These are phyloP conservation scores for Colletotrichum abscissum DNA, from an alignment of 2,329 filamentous ascomycete species.

Conservation along the genomic window DNA sequence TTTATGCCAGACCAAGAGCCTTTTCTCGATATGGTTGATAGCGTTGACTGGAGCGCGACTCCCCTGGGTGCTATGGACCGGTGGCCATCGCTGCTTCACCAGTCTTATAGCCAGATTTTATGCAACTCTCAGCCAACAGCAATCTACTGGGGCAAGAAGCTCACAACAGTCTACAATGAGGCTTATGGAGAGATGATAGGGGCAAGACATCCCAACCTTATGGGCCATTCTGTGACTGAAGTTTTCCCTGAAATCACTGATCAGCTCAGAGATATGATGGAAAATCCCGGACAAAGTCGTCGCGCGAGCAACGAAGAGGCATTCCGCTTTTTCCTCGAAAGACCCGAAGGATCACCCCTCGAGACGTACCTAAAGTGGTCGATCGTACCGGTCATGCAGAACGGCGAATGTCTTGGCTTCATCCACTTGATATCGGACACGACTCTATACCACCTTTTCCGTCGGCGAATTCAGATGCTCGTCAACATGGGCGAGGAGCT, in stretches of 20 bases:
- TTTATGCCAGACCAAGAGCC: constrained; percentile 50
- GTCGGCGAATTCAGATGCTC: constrained; percentile 61
- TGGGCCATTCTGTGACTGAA: constrained; percentile 69
- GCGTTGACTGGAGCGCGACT: constrained; percentile 59
- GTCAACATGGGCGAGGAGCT: constrained; percentile 59
- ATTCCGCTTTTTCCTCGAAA: constrained; percentile 57
- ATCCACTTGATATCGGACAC: constrained; percentile 60
- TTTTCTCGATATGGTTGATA: constrained; percentile 53
- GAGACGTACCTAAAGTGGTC: constrained; percentile 63
- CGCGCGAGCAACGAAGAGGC: constrained; percentile 53
- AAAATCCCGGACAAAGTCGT: constrained; percentile 43
- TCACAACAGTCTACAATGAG: constrained; percentile 75
- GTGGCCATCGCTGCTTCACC: constrained; percentile 60
- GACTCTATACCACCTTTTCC: constrained; percentile 59
- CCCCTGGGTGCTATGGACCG: constrained; percentile 57
- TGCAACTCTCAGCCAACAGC: constrained; percentile 62
- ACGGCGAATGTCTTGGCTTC: constrained; percentile 56
- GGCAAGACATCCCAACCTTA: constrained; percentile 70
- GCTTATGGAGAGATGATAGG: constrained; percentile 72
- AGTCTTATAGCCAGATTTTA: constrained; percentile 56
- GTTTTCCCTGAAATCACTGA: constrained; percentile 60
- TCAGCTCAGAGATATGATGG: constrained; percentile 59
- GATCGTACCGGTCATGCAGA: constrained; percentile 57
- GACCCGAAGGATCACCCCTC: constrained; percentile 52
- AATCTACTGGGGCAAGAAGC: constrained; percentile 73